These are phyloP conservation scores for Wickerhamomyces chaumierensis DNA, from an alignment of 805 yeast genomes.

Conservation along the genomic window DNA sequence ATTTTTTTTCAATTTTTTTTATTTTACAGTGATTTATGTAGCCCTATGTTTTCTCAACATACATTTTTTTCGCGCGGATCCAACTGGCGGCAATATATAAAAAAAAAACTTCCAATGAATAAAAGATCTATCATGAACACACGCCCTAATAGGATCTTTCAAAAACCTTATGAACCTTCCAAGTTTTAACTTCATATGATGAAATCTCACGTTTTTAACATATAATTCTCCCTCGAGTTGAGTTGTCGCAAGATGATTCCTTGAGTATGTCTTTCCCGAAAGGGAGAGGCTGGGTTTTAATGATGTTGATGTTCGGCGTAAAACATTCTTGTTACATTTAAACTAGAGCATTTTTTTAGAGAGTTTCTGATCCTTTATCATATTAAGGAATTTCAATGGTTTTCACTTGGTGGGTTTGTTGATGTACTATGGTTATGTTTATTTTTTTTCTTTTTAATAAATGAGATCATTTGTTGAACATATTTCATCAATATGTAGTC, in stretches of 20 bases:
- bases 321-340: constrained; percentile 20
- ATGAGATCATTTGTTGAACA: not conserved
- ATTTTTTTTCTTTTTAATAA: not conserved
- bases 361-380: constrained; percentile 18
- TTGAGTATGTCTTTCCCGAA: constrained; percentile 3
- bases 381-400: too few species aligned
- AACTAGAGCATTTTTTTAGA: constrained; percentile 13
- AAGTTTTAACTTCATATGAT: constrained; percentile 23
- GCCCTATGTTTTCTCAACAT: not conserved
- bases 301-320: constrained; percentile 21
- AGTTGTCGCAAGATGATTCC: constrained; percentile 4
- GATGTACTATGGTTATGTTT: too few species aligned
- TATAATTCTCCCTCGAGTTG: constrained; percentile 20
- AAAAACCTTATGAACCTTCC: constrained; percentile 16
- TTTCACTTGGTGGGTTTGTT: not conserved
- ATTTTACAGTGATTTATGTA: too few species aligned
- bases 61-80: too few species aligned
- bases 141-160: constrained; percentile 4
- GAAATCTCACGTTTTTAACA: constrained; percentile 20
- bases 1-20: constrained; percentile 7
- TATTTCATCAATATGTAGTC: too few species aligned
- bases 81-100: too few species aligned
- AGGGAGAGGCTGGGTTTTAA: constrained; percentile 16
- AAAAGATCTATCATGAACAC: not conserved
- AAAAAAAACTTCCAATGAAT: not conserved